A percentile compares a stretch with the other conserved stretches of the same genome.
Conservation (phyloP, 2,329 filamentous ascomycete genomes). For the Trichoderma simmonsii region DNA sequence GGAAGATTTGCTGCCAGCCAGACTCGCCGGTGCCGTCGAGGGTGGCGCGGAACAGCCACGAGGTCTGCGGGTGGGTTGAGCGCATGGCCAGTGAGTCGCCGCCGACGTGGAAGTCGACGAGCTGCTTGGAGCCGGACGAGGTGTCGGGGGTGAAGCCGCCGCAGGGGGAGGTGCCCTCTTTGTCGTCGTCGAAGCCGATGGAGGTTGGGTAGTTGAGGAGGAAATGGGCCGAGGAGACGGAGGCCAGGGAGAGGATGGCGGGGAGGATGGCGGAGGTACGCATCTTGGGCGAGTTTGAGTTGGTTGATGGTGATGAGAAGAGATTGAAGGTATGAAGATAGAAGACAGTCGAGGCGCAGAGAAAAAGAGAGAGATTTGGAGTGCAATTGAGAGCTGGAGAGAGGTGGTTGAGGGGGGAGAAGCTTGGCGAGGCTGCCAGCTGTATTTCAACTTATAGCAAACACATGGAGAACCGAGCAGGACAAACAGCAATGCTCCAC, state of each 20-base stretch:
- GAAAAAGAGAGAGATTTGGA: background rate
- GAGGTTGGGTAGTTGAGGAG: conserved; percentile 46
- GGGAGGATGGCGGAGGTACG: conserved; percentile 33
- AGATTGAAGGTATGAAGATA: background rate
- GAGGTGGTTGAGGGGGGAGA: background rate
- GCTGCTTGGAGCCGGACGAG: conserved; percentile 38
- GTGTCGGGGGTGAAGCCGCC: conserved; percentile 49
- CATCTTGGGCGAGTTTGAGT: conserved; percentile 31
- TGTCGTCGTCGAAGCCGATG: conserved; percentile 48
- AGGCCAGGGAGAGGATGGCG: conserved; percentile 37
- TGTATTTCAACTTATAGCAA: background rate
- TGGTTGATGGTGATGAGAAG: background rate
- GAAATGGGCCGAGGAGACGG: conserved; percentile 52
- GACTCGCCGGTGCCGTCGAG: conserved; percentile 44
- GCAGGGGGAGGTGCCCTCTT: conserved; percentile 47
- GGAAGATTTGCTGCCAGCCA: conserved; percentile 55
- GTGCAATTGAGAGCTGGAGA: background rate
- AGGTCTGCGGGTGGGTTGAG: conserved; percentile 50
- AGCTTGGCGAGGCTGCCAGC: conserved; percentile 6
- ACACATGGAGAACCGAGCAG: too few species aligned
- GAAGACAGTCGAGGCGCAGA: background rate
- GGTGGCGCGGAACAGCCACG: conserved; percentile 58
- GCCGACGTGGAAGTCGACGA: conserved; percentile 56
- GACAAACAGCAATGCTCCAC: background rate
- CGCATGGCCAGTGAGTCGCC: conserved; percentile 51